Conservation (phyloP, 257 asterid genomes). For the Nicotiana attenuata region DNA sequence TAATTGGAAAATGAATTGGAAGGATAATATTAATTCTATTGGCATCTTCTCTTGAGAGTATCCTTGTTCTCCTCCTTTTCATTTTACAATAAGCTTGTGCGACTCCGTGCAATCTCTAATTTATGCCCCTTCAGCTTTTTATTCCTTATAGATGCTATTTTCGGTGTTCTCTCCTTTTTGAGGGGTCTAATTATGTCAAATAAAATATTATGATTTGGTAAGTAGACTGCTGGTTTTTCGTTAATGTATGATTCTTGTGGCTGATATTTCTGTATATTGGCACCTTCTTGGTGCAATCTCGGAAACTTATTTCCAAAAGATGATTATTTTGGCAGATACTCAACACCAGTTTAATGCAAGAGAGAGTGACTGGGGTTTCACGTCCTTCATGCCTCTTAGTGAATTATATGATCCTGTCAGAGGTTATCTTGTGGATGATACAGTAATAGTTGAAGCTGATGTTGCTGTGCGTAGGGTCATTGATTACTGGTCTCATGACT, state of each 20-base stretch:
- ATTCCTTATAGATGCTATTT: background rate
- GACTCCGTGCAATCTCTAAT: background rate
- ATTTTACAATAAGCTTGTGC: background rate
- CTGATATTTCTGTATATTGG: background rate
- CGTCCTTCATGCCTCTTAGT: constrained; percentile 64
- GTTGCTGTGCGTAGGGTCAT: constrained; percentile 59
- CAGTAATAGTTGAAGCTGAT: constrained; percentile 55
- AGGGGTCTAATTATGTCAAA: background rate
- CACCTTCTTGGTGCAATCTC: background rate
- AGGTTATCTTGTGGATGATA: constrained; percentile 56
- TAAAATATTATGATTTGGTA: background rate
- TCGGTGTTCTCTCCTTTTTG: background rate
- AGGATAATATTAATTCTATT: background rate
- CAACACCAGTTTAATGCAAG: constrained; percentile 66
- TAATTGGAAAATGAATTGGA: background rate
- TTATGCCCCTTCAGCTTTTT: background rate
- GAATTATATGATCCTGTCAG: constrained; percentile 63
- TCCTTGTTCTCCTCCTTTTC: background rate
- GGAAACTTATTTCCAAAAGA: background rate
- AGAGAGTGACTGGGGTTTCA: constrained; percentile 78
- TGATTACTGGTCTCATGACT: constrained; percentile 65
- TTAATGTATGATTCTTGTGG: background rate
- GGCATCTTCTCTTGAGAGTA: background rate
- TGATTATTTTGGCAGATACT: constrained; percentile 36
- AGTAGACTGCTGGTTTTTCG: constrained; percentile 1